A percentile compares a stretch with the other conserved stretches of the same genome.
These are phyloP conservation scores for Cucumis cinereus DNA, from an alignment of 306 rosid species.

Conservation along the genomic window DNA sequence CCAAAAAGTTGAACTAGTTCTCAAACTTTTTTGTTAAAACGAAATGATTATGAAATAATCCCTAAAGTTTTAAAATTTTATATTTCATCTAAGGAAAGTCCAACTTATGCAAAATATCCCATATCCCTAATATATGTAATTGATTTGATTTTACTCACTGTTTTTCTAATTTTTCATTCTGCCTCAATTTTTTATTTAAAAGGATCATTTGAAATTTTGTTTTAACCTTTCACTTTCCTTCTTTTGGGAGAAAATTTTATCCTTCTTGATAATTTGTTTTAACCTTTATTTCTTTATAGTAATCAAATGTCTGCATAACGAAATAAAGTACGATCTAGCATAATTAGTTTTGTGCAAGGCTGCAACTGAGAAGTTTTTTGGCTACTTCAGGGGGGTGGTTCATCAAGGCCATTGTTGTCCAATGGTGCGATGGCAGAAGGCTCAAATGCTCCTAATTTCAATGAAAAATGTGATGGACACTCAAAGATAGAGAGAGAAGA, in stretches of 20 bases:
- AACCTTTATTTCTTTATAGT: background rate
- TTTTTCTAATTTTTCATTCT: background rate
- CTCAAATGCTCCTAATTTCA: slow-evolving; percentile 28
- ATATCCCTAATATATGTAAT: background rate
- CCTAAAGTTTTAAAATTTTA: background rate
- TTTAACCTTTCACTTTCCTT: background rate
- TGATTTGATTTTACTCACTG: background rate
- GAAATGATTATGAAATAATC: too few relatives aligned
- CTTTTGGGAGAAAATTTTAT: background rate
- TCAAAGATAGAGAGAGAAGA: slow-evolving; percentile 82
- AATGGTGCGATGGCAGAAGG: slow-evolving; percentile 43
- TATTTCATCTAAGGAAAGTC: background rate
- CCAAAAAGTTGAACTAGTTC: too few relatives aligned
- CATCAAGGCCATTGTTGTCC: slow-evolving; percentile 23
- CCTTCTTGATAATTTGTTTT: background rate
- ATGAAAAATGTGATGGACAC: slow-evolving; percentile 49
- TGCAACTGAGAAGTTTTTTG: slow-evolving; percentile 6
- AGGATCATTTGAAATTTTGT: background rate
- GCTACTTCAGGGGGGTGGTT: slow-evolving; percentile 48
- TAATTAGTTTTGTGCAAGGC: background rate
- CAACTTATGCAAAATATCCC: background rate
- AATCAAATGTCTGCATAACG: background rate
- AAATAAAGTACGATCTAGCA: background rate
- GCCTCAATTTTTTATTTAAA: background rate
- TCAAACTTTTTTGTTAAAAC: too few relatives aligned